Evolutionary conservation across 2,329 filamentous ascomycete genomes (phyloP).

Genomic region (Aspergillus unguis): DNA sequence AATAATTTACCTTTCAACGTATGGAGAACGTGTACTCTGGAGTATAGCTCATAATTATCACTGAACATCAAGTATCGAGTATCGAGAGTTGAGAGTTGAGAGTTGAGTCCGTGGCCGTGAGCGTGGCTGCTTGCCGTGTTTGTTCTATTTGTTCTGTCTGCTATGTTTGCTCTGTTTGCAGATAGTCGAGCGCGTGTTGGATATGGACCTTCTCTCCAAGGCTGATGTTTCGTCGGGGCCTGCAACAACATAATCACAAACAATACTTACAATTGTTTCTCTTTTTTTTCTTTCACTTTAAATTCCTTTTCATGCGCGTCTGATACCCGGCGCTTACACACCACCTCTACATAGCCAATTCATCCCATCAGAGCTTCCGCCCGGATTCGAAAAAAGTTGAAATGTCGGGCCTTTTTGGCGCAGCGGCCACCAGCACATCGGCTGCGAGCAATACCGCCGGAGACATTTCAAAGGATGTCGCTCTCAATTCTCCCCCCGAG

Average conservation of each 20-base stretch:
- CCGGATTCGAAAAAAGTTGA: slow-evolving; percentile 15
- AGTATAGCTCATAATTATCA: too few relatives aligned
- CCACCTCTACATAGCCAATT: background rate
- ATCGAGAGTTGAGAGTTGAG: too few relatives aligned
- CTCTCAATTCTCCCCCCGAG: slow-evolving; percentile 72
- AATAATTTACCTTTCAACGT: too few relatives aligned
- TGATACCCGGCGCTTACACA: background rate
- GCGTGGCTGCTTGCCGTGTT: background rate
- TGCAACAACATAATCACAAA: background rate
- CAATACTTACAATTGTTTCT: background rate
- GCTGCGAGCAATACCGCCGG: slow-evolving; percentile 69
- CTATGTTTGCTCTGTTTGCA: background rate
- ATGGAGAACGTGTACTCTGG: too few relatives aligned
- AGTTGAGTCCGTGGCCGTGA: too few relatives aligned
- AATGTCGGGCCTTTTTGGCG: slow-evolving; percentile 52
- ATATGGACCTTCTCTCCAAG: slow-evolving; percentile 1
- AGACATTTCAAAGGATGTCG: slow-evolving; percentile 85
- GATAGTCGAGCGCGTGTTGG: background rate
- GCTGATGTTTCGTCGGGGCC: background rate
- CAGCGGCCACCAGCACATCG: slow-evolving; percentile 50
- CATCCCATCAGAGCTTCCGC: background rate
- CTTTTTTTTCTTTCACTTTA: background rate
- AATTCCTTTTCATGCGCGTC: background rate
- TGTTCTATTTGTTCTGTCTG: slow-evolving; percentile 2
- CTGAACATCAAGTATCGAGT: too few relatives aligned